Conservation (phyloP, 2,329 filamentous ascomycete genomes). For the Penicillium sp. region DNA sequence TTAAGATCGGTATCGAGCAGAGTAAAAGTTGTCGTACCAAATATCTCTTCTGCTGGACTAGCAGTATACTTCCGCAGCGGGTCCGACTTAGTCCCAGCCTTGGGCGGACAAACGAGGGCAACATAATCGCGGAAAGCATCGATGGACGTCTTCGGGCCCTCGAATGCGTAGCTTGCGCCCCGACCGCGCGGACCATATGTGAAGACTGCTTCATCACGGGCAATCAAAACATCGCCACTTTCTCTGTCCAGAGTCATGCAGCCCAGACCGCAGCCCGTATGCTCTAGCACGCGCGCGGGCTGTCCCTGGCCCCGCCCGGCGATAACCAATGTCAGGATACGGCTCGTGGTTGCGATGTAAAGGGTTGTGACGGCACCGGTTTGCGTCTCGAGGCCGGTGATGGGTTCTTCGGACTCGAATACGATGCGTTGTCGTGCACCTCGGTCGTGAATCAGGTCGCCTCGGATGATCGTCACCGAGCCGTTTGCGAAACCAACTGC, state of each 20-base stretch:
- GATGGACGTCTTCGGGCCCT: slow-evolving; percentile 81
- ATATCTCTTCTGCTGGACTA: slow-evolving; percentile 68
- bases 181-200: slow-evolving; percentile 83
- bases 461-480: slow-evolving; percentile 85
- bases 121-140: slow-evolving; percentile 80
- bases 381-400: slow-evolving; percentile 82
- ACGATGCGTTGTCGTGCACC: slow-evolving; percentile 92
- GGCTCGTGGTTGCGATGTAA: slow-evolving; percentile 86
- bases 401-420: slow-evolving; percentile 92
- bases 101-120: slow-evolving; percentile 76
- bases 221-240: slow-evolving; percentile 84
- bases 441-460: slow-evolving; percentile 90
- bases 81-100: slow-evolving; percentile 55
- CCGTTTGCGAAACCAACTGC: slow-evolving; percentile 96
- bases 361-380: slow-evolving; percentile 66
- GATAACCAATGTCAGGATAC: slow-evolving; percentile 81
- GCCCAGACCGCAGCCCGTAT: slow-evolving; percentile 83
- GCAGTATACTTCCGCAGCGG: slow-evolving; percentile 70
- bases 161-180: slow-evolving; percentile 84
- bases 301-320: slow-evolving; percentile 86
- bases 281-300: slow-evolving; percentile 81
- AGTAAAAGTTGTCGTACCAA: slow-evolving; percentile 83
- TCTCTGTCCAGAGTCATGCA: slow-evolving; percentile 86
- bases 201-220: slow-evolving; percentile 90
- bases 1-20: slow-evolving; percentile 88